phyloP scores from a whole-genome alignment of 805 yeast species.

The Candida maris region DNA sequence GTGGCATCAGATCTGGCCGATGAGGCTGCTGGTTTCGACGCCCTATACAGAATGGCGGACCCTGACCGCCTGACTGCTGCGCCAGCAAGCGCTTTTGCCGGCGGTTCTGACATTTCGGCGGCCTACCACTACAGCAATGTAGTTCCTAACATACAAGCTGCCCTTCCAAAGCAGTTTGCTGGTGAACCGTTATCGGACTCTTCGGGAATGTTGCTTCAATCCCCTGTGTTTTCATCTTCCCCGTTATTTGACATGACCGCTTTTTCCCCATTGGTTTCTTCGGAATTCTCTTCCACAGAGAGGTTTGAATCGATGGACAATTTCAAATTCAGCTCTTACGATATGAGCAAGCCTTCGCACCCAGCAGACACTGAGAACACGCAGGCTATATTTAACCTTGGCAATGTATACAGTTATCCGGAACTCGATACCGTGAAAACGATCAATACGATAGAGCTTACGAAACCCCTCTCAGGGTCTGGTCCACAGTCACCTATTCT shows the following conservation, averaged over 20 bases:
- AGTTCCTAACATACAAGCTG: not conserved
- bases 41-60: not conserved
- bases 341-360: slow-evolving; percentile 3
- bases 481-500: slow-evolving; percentile 15
- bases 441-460: slow-evolving; percentile 21
- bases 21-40: not conserved
- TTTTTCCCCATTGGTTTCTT: slow-evolving; percentile 12
- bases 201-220: slow-evolving; percentile 8
- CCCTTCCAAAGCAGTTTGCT: slow-evolving; percentile 1
- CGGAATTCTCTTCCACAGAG: slow-evolving; percentile 13
- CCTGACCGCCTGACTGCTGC: not conserved
- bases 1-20: slow-evolving; percentile 1
- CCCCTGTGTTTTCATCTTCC: slow-evolving; percentile 18
- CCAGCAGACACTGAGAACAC: slow-evolving; percentile 1
- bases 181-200: not conserved
- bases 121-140: not conserved
- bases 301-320: slow-evolving; percentile 12
- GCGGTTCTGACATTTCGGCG: not conserved
- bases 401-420: slow-evolving; percentile 3
- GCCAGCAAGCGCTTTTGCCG: not conserved
- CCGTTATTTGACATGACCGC: slow-evolving; percentile 14
- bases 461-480: slow-evolving; percentile 14
- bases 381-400: slow-evolving; percentile 1
- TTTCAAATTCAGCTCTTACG: slow-evolving; percentile 3
- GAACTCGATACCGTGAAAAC: slow-evolving; percentile 18